Percentiles rank a stretch among this genome's conserved stretches.
phyloP scores from a whole-genome alignment of 306 rosid genomes.

The Malus sieversii region DNA sequence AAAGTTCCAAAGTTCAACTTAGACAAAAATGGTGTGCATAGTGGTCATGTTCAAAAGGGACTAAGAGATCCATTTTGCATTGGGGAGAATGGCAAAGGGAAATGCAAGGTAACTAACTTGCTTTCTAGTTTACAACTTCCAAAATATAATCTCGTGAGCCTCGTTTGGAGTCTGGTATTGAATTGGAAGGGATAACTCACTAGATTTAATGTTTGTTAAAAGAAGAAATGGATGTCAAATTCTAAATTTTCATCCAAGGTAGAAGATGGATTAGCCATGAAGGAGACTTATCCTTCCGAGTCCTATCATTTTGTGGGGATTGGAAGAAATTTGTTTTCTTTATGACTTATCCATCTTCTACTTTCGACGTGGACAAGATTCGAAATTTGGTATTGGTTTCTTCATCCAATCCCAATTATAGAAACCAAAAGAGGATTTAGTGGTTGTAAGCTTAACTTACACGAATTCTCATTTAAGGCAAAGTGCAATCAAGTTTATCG shows the following conservation, averaged over 20 bases:
- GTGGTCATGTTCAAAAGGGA: conserved; percentile 83
- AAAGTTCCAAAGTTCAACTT: conserved; percentile 55
- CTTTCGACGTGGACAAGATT: background rate
- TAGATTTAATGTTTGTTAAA: background rate
- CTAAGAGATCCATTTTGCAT: conserved; percentile 75
- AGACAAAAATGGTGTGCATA: conserved; percentile 65
- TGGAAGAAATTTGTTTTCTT: background rate
- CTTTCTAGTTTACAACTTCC: background rate
- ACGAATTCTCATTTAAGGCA: background rate
- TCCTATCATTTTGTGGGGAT: background rate
- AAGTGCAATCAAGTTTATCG: background rate
- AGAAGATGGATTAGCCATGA: background rate
- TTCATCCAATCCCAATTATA: background rate
- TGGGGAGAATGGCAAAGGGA: conserved; percentile 64
- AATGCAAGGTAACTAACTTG: conserved; percentile 50
- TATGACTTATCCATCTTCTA: background rate
- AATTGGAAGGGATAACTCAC: background rate
- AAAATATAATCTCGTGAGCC: background rate
- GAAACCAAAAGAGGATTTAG: background rate
- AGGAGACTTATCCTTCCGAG: background rate
- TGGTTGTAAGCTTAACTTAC: background rate
- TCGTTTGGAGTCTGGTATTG: background rate
- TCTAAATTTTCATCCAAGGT: background rate
- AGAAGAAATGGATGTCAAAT: background rate
- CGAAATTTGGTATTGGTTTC: background rate